Evolutionary conservation across 352 stramenopile species (phyloP).

Genomic region (Globisporangium takayamanum): DNA sequence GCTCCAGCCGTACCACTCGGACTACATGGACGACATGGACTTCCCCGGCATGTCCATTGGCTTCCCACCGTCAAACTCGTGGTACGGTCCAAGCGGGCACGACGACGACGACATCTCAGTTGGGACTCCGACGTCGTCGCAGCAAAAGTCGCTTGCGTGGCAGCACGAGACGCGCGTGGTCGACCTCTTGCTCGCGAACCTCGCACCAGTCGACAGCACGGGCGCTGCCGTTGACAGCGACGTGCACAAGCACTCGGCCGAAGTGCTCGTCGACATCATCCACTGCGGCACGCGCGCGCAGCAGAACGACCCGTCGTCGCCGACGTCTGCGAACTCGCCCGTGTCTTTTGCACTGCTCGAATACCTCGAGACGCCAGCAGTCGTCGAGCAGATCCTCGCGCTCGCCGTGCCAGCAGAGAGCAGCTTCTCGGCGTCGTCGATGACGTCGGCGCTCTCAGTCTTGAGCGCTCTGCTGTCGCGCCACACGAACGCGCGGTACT

Average conservation of each 20-base stretch:
- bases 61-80: conserved; percentile 66
- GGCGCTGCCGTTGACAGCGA: conserved; percentile 46
- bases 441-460: conserved; percentile 75
- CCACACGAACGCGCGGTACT: conserved; percentile 75
- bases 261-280: conserved; percentile 83
- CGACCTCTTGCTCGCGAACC: conserved; percentile 53
- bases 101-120: conserved; percentile 69
- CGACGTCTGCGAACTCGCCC: conserved; percentile 40
- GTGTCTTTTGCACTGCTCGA: conserved; percentile 69
- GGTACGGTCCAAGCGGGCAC: conserved; percentile 46
- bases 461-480: conserved; percentile 70
- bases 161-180: conserved; percentile 67
- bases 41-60: conserved; percentile 75
- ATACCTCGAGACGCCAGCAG: conserved; percentile 68
- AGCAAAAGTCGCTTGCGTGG: conserved; percentile 70
- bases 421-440: conserved; percentile 53
- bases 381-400: conserved; percentile 61
- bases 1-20: conserved; percentile 76
- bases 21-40: conserved; percentile 87
- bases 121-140: conserved; percentile 48
- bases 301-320: conserved; percentile 61
- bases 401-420: conserved; percentile 25
- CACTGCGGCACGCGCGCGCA: conserved; percentile 74
- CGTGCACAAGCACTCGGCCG: conserved; percentile 77
- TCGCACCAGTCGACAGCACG: conserved; percentile 30